Evolutionary conservation across 768 basidiomycete genomes (phyloP), one percentile per base, ranked within the genome.

Genomic region (Mycena polygramma): DNA sequence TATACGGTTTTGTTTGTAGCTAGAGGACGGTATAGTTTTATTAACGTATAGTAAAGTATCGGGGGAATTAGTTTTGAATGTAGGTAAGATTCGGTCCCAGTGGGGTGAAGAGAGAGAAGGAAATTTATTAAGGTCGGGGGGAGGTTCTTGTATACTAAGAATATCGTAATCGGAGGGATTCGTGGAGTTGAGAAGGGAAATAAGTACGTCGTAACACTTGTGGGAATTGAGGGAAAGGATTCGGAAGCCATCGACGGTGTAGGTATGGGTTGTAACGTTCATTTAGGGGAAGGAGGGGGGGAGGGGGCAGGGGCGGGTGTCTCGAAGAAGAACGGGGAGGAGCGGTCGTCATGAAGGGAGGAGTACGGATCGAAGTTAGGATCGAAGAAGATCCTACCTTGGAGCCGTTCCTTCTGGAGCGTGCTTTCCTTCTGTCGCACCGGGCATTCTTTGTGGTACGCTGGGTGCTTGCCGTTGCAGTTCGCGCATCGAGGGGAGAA

Each of bases 161-260:
- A 57, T 57, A 20, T 57, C 30, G 36, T 57, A 57, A 36, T 37
- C 37, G 11, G 22, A 8, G 11, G 45, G 59, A 37, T 48, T 37
- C 14, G 57, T 58, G 57, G 57, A 58, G 43, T 58, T 58, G 43
- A 58, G 57, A 6, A 58, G 19, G 57, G 57, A 58, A 11, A 58
- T 58, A 7, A 58, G 19, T 7, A 58, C 39, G 41, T 58, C 30
- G 57, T 58, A 58, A 30, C 39, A 58, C 43, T 58, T 58, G 20
- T 58, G 57, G 3, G 39, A 22, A 45, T 58, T 58, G 8, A 58
- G 24, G 53, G 57, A 58, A n/a, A 58, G 43, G 10, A 58, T 58
- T 13, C 57, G 39, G 19, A 58, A 13, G 3, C 5, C 15, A 13
- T 58, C 39, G n/a, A 45, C 37, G 43, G 39, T 58, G 41, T 58